Conservation (phyloP, 345 rosid genomes). For the Mercurialis annua region DNA sequence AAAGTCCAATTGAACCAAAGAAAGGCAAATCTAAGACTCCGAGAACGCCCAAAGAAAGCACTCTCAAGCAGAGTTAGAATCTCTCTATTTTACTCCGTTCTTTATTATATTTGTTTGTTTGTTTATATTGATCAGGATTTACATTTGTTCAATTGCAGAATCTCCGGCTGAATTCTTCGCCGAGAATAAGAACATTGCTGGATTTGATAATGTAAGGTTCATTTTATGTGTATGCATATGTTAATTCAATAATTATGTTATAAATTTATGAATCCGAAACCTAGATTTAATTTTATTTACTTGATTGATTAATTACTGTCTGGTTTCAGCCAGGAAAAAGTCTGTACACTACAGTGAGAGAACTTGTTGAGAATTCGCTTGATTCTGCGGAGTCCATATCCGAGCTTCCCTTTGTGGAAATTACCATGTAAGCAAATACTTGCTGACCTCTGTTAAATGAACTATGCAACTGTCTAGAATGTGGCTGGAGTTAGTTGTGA, state of each 20-base stretch:
- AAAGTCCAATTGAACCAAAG: constrained; percentile 44
- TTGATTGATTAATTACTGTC: constrained; percentile 10
- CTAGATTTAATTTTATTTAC: not conserved
- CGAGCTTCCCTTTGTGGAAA: constrained; percentile 81
- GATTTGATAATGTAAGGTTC: constrained; percentile 83
- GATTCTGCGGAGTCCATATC: constrained; percentile 94
- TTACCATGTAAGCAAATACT: constrained; percentile 60
- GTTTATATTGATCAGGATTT: not conserved
- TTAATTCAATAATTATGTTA: not conserved
- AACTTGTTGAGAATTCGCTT: constrained; percentile 88
- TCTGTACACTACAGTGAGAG: constrained; percentile 87
- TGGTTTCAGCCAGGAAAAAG: constrained; percentile 81
- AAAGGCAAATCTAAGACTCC: constrained; percentile 61
- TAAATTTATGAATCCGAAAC: not conserved
- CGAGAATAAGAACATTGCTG: constrained; percentile 97
- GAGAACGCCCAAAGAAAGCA: constrained; percentile 58
- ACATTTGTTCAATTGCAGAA: constrained; percentile 46
- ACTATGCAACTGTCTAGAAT: not conserved
- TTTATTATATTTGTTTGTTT: not conserved
- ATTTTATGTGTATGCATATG: not conserved
- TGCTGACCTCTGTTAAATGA: not conserved
- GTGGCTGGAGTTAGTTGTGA: not conserved
- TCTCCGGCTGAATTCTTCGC: constrained; percentile 99
- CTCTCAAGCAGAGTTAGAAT: constrained; percentile 98
- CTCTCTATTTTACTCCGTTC: constrained; percentile 3